Base-by-base conservation (phyloP, 2,329 filamentous ascomycete species). In the Talaromyces sp. region DNA sequence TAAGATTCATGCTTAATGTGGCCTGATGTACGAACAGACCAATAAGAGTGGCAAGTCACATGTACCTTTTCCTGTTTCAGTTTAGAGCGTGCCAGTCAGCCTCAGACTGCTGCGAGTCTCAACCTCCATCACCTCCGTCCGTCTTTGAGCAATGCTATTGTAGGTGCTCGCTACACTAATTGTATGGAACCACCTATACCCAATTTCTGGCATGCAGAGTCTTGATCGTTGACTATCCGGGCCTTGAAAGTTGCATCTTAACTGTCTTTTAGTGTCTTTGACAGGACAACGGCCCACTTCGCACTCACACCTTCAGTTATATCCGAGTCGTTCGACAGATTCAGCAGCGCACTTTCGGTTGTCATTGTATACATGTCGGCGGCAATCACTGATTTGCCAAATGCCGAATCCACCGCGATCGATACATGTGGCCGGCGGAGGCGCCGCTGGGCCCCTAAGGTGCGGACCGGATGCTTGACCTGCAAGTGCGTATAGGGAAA, bases 381-480 rank as follows among this genome's bases (percentile, higher is more conserved):
- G 2, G 23, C 6, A 21, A 54, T 1, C n/a, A 16, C 50, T 54
- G 8, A 54, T 35, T 23, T 11, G 50, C n/a, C 50, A 37, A 54
- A 54, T 16, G 11, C n/a, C 31, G 50, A 5, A 11, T 8, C 31
- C 48, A 35, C 16, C 28, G 28, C 33, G n/a, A 37, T 4, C 8
- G 31, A 54, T 31, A 14, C 31, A n/a, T 5, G 33, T 21, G n/a
- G n/a, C 16, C 50, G 50, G 14, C 50, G 50, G n/a, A 31, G n/a
- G 5, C 58, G 58, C 16, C 62, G 58, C 50, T 63, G 62, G 62
- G 57, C 62, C 12, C 62, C 62, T 5, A 63, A 63, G 28, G 62
- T 60, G 25, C 62, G 62, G 25, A 63, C 62, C 14, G 62, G 62
- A n/a, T 63, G 62, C 31, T 35, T 60, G 35, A 60, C 58, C n/a